These are phyloP conservation scores for Talaromyces stipitatus DNA, from an alignment of 495 filamentous ascomycete species.

Conservation along the genomic window DNA sequence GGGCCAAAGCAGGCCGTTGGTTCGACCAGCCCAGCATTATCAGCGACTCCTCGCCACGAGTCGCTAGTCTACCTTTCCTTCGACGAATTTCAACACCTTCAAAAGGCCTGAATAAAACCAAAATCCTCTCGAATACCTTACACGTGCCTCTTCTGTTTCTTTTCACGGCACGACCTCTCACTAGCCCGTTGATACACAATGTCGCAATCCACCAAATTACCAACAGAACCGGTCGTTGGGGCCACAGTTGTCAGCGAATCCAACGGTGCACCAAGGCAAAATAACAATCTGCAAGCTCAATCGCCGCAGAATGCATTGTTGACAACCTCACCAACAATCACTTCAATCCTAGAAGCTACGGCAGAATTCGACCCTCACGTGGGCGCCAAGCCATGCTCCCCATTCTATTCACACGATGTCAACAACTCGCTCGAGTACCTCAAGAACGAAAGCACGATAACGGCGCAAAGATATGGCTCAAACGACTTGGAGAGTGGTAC, in stretches of 20 bases:
- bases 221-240: not conserved
- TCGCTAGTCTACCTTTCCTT: not conserved
- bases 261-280: not conserved
- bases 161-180: not conserved
- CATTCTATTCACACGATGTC: constrained; percentile 52
- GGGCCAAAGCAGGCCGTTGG: not conserved
- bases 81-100: not conserved
- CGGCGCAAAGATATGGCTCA: constrained; percentile 12
- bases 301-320: not conserved
- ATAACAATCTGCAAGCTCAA: not conserved
- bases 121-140: not conserved
- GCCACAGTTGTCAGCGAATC: not conserved
- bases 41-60: not conserved
- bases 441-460: constrained; percentile 28
- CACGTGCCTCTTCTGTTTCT: not conserved
- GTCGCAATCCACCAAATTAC: not conserved
- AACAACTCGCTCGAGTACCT: constrained; percentile 41
- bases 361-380: constrained; percentile 35
- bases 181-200: not conserved
- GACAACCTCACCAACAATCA: not conserved
- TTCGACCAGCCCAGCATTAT: not conserved
- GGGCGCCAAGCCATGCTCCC: constrained; percentile 45
- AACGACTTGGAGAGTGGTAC: constrained; percentile 22
- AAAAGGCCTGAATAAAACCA: not conserved
- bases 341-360: not conserved